Base-by-base conservation (phyloP, 2,329 filamentous ascomycete genomes). In the Fusarium mangiferae region DNA sequence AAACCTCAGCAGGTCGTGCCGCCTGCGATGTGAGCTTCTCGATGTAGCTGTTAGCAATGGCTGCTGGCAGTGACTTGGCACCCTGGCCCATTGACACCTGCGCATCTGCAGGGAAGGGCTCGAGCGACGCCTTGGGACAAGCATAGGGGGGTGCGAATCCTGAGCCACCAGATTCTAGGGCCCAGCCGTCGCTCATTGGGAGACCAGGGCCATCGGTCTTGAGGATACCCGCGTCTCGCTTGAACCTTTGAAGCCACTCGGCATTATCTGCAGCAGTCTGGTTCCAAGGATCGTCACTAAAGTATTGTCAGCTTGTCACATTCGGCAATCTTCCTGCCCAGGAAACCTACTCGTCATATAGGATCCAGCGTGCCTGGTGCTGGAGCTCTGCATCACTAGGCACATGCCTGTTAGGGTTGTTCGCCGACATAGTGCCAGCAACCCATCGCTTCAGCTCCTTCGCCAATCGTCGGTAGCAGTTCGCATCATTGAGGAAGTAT, bases 231-330 rank as follows among this genome's bases (percentile, higher is more conserved):
- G 83, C 84, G 54, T 89, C 85, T 17, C 88, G 85, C 79, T 92
- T 91, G 82, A 92, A 91, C 49, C 89, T 86, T 63, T 86, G 84
- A 18, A 92, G 84, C 90, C 90, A 92, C 79, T 91, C 89, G 2
- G 84, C 85, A 72, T 91, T 91, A 76, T 91, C 90, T 36, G 89
- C 89, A 2, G 88, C 88, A 0, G 90, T 91, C 74, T 90, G 87
- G 78, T 91, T 91, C 87, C 89, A 91, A 6, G 88, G 88, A 74
- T 91, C 90, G 64, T 91, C 90, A 64, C 88, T 90, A 24, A 7
- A 30, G 12, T 9, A 42, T 30, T 65, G 72, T 79, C 70, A 81
- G 75, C 55, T 56, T n/a, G 38, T 39, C 12, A 30, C 22, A 28
- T 49, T 22, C 41, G 17, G 13, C 5, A 35, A 39, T n/a, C 12